Evolutionary conservation across 2,329 filamentous ascomycete species (phyloP), one percentile per base, ranked within the genome.

Genomic region (Penicillium nordicum): DNA sequence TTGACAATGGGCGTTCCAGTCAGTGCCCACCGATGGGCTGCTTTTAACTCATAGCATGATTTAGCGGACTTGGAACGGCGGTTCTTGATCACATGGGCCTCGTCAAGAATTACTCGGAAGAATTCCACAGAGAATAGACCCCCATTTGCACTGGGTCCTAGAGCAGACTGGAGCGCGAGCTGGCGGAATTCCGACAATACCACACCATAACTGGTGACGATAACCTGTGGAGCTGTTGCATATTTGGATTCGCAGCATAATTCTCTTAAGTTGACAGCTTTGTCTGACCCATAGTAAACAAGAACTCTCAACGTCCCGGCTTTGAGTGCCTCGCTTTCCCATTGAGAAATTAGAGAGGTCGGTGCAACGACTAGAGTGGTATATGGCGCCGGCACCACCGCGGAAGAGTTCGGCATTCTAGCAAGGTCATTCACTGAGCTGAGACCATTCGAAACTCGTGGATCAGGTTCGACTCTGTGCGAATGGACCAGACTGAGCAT

Each of bases 1-100:
- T 99, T 99, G 63, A 99, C 93, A 55, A 99, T 97, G 0, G 94
- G 94, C 0, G 94, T 99, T 18, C 94, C 94, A 0, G 94, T 99
- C 47, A 99, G 77, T 0, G 88, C 90, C 94, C 94, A 99, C 57
- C 94, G 85, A 76, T 97, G 93, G 41, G 85, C 84, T 1, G 92
- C 90, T 12, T 84, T 83, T 12, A 99, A 81, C 66, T 96, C 92
- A 71, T 96, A 97, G 73, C 94, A 99, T 12, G 94, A 94, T 70
- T 89, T 92, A 4, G 94, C 90, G 0, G 93, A 97, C 75, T 99
- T 99, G 1, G 92, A 95, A 56, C 90, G 86, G 16, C 90, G 82
- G 67, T 88, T 88, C 74, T 97, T 99, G 78, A 99, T 96, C 59
- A 88, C 87, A 70, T 99, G 94, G 0, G 89, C 94, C 77, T 99